These are phyloP conservation scores for Senecio squalidus DNA, from an alignment of 140 eudicot genomes.

Conservation along the genomic window DNA sequence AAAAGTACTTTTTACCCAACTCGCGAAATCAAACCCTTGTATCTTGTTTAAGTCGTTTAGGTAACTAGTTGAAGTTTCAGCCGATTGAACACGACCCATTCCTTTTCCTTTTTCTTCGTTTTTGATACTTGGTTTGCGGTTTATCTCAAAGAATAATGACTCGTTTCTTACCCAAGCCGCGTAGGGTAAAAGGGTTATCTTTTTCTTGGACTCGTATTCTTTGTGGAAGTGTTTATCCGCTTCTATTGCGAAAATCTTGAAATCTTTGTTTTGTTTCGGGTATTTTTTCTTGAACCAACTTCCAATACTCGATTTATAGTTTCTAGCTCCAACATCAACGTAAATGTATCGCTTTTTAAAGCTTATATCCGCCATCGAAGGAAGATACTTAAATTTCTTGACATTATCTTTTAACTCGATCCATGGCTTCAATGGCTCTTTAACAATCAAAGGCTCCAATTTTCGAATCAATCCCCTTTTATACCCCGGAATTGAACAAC, in stretches of 20 bases:
- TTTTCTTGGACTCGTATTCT: slow-evolving; percentile 35
- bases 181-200: slow-evolving; percentile 52
- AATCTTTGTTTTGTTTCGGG: slow-evolving; percentile 50
- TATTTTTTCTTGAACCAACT: slow-evolving; percentile 56
- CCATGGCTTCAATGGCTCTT: slow-evolving; percentile 53
- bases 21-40: slow-evolving; percentile 58
- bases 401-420: slow-evolving; percentile 28
- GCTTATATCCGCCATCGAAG: slow-evolving; percentile 43
- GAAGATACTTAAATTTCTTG: slow-evolving; percentile 45
- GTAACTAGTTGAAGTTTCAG: slow-evolving; percentile 34
- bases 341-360: slow-evolving; percentile 42
- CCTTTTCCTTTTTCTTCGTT: slow-evolving; percentile 36
- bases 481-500: slow-evolving; percentile 33
- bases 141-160: slow-evolving; percentile 56
- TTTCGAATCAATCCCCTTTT: slow-evolving; percentile 28
- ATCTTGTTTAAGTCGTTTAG: slow-evolving; percentile 35
- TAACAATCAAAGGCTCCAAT: slow-evolving; percentile 34
- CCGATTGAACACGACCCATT: slow-evolving; percentile 52
- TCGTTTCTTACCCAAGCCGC: slow-evolving; percentile 73
- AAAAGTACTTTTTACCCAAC: slow-evolving; percentile 51
- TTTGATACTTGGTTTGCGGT: slow-evolving; percentile 25
- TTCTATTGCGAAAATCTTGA: slow-evolving; percentile 54
- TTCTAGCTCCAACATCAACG: slow-evolving; percentile 57
- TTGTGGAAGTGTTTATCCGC: slow-evolving; percentile 42
- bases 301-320: slow-evolving; percentile 62